phyloP scores from a whole-genome alignment of 2,329 filamentous ascomycete genomes.

The Ascosphaera aggregata region DNA sequence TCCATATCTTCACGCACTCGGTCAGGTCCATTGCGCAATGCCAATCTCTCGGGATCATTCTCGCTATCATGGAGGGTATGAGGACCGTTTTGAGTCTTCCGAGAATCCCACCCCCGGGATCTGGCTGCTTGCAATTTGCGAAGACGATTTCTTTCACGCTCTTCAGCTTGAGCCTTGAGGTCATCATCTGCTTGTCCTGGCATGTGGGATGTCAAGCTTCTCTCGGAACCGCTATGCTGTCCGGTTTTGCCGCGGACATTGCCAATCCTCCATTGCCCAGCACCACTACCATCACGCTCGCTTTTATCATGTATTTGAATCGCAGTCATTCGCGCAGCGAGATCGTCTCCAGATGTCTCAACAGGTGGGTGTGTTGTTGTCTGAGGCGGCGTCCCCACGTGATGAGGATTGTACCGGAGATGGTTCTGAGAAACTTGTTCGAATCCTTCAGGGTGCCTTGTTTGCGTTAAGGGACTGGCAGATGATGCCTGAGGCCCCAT shows the following conservation, averaged over 20 bases:
- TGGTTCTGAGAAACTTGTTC: background rate
- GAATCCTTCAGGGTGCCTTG: background rate
- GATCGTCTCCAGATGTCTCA: background rate
- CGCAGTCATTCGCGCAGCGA: background rate
- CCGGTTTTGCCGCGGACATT: background rate
- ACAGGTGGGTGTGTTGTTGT: background rate
- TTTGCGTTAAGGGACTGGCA: background rate
- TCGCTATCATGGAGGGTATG: background rate
- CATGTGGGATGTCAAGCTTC: background rate
- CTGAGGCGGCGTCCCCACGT: background rate
- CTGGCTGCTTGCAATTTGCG: background rate
- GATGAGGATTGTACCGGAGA: background rate
- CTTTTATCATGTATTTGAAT: background rate
- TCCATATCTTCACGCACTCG: background rate
- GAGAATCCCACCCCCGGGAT: background rate
- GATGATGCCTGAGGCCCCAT: background rate
- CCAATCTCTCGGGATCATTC: background rate
- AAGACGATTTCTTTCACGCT: background rate
- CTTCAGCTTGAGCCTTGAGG: background rate
- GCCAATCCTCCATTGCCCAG: background rate
- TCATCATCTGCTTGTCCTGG: background rate
- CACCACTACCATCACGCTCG: background rate
- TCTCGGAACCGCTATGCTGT: too few species aligned
- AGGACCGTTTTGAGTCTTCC: background rate
- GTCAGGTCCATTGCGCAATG: background rate